Evolutionary conservation across 1,284 basidiomycete genomes (phyloP), one percentile per base, ranked within the genome.

Genomic region (Ganoderma resinaceum): DNA sequence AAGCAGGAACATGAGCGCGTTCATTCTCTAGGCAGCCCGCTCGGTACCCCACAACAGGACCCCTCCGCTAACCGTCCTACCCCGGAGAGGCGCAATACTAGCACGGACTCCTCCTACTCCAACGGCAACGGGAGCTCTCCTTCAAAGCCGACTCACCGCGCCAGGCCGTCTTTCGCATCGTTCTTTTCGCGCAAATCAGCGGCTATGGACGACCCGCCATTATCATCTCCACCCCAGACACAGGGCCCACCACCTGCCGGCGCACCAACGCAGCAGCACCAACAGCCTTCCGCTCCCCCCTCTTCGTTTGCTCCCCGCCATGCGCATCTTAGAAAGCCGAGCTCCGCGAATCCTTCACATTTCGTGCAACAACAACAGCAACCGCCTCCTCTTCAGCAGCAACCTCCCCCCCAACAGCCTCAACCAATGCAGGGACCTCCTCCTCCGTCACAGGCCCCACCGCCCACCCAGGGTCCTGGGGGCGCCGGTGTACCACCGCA

Each of bases 1-100:
- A 74, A 75, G 71, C 69, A 77, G 73, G 76, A 75, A 66, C 70
- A 72, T 53, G 69, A 70, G 42, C 71, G 68, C 66, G 71, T 46
- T 9, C 75, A 74, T 62, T 58, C 69, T 61, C 63, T 70, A 61
- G 66, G 68, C 62, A 70, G 65, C 70, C 70, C 66, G 33, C 62
- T 69, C 57, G 66, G 64, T 29, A 43, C 52, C 52, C 65, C 61
- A 49, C 58, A 43, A 60, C 62, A 61, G 40, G 66, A 61, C 8
- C 42, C 59, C 42, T 20, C 53, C 29, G 52, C 66, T 18, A 55
- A 35, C 16, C 69, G 69, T 18, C 67, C 68, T 8, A 20, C 40
- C 1, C 67, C 65, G 2, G 66, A 67, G 35, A 42, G 68, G 18
- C 69, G 67, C n/a, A 62, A 65, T 33, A 46, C 60, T 4, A 65